A percentile compares a stretch with the other conserved stretches of the same genome.
Conservation (phyloP, 352 stramenopile genomes). For the Phytophthora niederhauseri region DNA sequence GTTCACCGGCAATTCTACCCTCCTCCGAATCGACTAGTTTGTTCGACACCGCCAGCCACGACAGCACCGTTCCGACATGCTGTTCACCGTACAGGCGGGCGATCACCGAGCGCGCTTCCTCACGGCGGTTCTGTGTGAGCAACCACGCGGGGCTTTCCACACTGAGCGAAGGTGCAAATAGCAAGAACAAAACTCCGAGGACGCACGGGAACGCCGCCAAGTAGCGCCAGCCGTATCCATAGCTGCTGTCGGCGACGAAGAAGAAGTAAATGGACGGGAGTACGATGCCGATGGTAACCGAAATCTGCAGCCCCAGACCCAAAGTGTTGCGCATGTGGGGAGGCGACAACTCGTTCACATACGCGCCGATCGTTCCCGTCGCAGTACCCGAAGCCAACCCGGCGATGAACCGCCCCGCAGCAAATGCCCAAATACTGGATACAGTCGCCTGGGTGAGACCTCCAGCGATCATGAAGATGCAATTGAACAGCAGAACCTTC, state of each 20-base stretch:
- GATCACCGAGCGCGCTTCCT: slow-evolving; percentile 30
- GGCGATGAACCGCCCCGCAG: slow-evolving; percentile 15
- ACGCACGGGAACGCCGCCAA: slow-evolving; percentile 38
- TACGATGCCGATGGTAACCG: slow-evolving; percentile 7
- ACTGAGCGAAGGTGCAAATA: slow-evolving; percentile 19
- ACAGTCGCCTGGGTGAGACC: slow-evolving; percentile 27
- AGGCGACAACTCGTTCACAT: slow-evolving; percentile 19
- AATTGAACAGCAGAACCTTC: slow-evolving; percentile 24
- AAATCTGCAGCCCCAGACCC: slow-evolving; percentile 14
- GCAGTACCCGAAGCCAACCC: slow-evolving; percentile 17
- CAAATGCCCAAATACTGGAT: slow-evolving; percentile 21
- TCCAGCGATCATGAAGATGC: slow-evolving; percentile 43
- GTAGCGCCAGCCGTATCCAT: slow-evolving; percentile 27
- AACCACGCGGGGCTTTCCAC: slow-evolving; percentile 33
- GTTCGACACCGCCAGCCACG: slow-evolving; percentile 22
- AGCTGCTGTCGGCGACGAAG: slow-evolving; percentile 11
- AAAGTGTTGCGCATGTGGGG: slow-evolving; percentile 15
- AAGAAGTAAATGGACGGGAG: slow-evolving; percentile 7
- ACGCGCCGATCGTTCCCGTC: slow-evolving; percentile 16
- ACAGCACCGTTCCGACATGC: slow-evolving; percentile 23
- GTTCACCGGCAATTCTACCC: slow-evolving; percentile 17
- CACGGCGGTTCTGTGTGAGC: slow-evolving; percentile 19
- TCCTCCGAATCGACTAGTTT: slow-evolving; percentile 21
- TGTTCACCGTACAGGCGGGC: slow-evolving; percentile 30
- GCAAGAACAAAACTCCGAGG: slow-evolving; percentile 26